Evolutionary conservation across 1,284 basidiomycete genomes (phyloP), one percentile per base, ranked within the genome.

Genomic region (Apiotrichum porosum): DNA sequence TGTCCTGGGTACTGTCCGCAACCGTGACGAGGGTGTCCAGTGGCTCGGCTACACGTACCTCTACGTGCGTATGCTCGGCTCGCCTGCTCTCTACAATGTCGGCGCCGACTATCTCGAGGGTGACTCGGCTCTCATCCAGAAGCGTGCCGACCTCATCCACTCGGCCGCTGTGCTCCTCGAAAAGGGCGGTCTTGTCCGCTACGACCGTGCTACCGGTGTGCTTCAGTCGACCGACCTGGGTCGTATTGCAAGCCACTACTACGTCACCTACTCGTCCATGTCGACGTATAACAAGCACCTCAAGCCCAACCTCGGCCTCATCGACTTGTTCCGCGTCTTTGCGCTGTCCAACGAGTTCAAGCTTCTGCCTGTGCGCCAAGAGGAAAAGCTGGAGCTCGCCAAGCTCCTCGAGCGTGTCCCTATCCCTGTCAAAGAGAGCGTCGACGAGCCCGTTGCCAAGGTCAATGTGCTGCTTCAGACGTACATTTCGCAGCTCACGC

Each of bases 291-390:
- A 97, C 72, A 88, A 95, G 69, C 91, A 97, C 72, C 76, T 98
- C 57, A 82, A 86, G 49, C 83, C 89, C 8, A 85, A 85, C 9
- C 89, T 97, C 83, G 83, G 85, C 22, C 82, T 81, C 41, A 79
- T 99, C 60, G 95, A 98, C 71, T 76, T 98, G 5, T 95, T 97
- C 81, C 81, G 93, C 37, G 89, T 98, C 9, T 99, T 98, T 68
- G 92, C 93, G 0, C 78, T 97, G 12, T 93, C 89, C 2, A 93
- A 97, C 64, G 94, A 98, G 76, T 98, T 99, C 79, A 97, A 91
- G 75, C 76, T 94, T 42, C 80, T 95, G 32, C 95, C 92, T 1
- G 92, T 82, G n/a, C 78, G 79, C 47, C 81, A 83, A 73, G 81
- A 81, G 70, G 88, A 94, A 73, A 93, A 92, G 68, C 78, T 93